Base-by-base conservation (phyloP, 805 yeast genomes). In the Ogataea methanolica region DNA sequence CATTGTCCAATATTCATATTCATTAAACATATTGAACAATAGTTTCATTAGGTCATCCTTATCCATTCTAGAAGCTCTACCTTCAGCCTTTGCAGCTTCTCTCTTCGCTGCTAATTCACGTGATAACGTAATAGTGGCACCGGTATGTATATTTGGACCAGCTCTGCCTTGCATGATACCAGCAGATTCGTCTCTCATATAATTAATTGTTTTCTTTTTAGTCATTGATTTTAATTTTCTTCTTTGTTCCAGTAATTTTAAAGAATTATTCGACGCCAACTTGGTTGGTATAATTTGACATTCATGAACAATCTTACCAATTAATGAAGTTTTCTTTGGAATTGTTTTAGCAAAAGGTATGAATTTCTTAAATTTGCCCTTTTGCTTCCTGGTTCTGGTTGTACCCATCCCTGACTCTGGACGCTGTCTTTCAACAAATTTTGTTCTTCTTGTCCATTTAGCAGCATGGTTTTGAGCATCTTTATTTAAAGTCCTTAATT, bases 1-100 rank as follows among this genome's bases (percentile, higher is more conserved):
- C 75, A 94, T 76, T 11, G 94, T 83, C 99, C 99, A 94, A 67
- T 91, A 94, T 63, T 92, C 97, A 65, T 86, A 89, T 65, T 91
- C 95, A 66, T 90, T 97, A 67, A 94, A 94, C 59, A 92, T 73
- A 57, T 85, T 78, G 79, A 94, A 94, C 56, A 94, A 71, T 55
- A 88, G 70, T 67, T 91, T 97, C 75, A 92, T 78, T 48, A 94
- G 77, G 53, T 90, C 97, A 64, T 87, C 88, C 71, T 88, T 83
- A 36, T 96, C 96, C 85, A 94, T 88, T 65, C 99, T 80, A 55
- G 87, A 88, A 33, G 97, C 96, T 62, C 96, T 84, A 44, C 94
- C 95, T 55, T 88, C 95, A 55, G 73, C 70, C 54, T 70, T 71
- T 26, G 72, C 68, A 54, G 74, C 78, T 55, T 76, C 82, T 47